Evolutionary conservation across 2,329 filamentous ascomycete species (phyloP), one percentile per base, ranked within the genome.

Genomic region (Phyllosticta capitalensis): DNA sequence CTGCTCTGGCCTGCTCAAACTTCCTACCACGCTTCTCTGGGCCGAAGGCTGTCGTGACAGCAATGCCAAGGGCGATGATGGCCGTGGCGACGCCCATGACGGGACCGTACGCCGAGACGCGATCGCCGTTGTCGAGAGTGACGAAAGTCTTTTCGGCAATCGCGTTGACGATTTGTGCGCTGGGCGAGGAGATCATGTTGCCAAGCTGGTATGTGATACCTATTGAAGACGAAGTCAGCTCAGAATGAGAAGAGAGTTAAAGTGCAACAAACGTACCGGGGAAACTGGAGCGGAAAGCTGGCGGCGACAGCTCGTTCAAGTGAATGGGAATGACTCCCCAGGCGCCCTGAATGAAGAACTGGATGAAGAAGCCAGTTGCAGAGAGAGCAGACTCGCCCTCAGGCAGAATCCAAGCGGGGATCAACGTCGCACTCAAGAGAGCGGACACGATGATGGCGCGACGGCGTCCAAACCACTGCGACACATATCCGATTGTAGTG

Each of bases 71-170:
- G 0, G 84, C 86, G 63, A 91, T 90, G 65, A 92, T 91, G 1
- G 85, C 88, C 2, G 88, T 91, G 3, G 85, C 87, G 59, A 90
- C 76, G 12, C 81, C 88, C 88, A 90, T 92, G 17, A 82, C 82
- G 0, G 85, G 87, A 0, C 87, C 88, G 65, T 91, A 91, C 0
- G 86, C 86, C 55, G 88, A 82, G 1, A 84, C 87, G 3, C 68
- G 70, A 59, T 83, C 70, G 2, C 87, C 87, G 9, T 76, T 75
- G 5, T 69, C 68, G 49, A 79, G 76, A 0, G 72, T 82, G 52
- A 90, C 76, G 38, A 67, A 65, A 17, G 65, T 65, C 30, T 59
- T 61, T 67, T 91, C 87, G 1, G 88, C 79, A 55, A 91, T 79
- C 12, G 85, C 86, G 62, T 90, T 90, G 68, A 91, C 85, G 54